Conservation (phyloP, 805 yeast species). For the Jamesozyma rosinii region DNA sequence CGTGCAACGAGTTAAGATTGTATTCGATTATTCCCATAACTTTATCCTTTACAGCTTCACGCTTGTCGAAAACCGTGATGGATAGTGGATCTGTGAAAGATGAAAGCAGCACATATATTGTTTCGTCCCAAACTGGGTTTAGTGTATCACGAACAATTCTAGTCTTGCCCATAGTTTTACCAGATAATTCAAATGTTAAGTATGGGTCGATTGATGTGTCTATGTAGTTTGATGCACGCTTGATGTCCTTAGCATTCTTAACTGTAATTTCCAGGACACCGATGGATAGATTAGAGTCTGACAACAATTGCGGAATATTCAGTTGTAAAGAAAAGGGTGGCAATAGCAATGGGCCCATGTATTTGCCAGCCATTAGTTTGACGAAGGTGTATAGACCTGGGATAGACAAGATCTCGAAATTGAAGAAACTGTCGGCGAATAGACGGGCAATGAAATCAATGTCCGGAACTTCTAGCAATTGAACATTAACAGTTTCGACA, state of each 20-base stretch:
- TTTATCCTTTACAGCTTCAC: constrained; percentile 66
- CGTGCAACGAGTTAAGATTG: constrained; percentile 58
- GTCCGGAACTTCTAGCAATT: constrained; percentile 77
- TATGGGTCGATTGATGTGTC: constrained; percentile 89
- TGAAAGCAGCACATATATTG: constrained; percentile 55
- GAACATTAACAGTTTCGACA: constrained; percentile 78
- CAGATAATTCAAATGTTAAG: constrained; percentile 57
- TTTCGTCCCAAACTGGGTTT: constrained; percentile 80
- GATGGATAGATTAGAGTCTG: constrained; percentile 78
- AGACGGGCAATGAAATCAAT: constrained; percentile 71
- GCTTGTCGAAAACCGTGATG: constrained; percentile 64
- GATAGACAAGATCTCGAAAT: constrained; percentile 75
- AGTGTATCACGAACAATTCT: constrained; percentile 56
- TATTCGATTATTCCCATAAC: constrained; percentile 67
- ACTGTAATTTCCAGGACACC: constrained; percentile 74
- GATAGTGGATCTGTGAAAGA: constrained; percentile 77
- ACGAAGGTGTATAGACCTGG: constrained; percentile 84
- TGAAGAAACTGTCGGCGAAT: constrained; percentile 72
- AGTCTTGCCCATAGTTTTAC: constrained; percentile 55
- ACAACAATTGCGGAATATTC: constrained; percentile 80
- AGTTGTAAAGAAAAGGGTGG: constrained; percentile 89
- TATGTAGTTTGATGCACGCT: constrained; percentile 52
- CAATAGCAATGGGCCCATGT: constrained; percentile 79
- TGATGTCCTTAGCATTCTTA: constrained; percentile 57
- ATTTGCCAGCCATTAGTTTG: constrained; percentile 76